These are phyloP conservation scores for Protea cynaroides DNA, from an alignment of 164 flowering plant genomes.

Conservation along the genomic window DNA sequence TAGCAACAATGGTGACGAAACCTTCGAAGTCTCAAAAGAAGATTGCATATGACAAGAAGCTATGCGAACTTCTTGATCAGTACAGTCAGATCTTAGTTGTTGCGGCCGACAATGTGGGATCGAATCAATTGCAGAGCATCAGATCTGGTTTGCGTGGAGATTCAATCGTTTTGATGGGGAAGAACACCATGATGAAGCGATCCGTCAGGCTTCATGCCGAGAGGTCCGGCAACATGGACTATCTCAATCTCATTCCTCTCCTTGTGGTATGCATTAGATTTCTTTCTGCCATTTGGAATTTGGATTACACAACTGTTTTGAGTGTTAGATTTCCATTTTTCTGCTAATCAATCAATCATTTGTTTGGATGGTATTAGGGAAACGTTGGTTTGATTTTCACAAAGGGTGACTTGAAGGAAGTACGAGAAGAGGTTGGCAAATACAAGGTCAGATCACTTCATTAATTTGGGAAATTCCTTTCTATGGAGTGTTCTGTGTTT, in stretches of 20 bases:
- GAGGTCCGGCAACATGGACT: conserved; percentile 35
- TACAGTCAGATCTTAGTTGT: conserved; percentile 56
- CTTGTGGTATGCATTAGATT: conserved; percentile 24
- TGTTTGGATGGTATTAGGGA: conserved; percentile 16
- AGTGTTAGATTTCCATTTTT: too few species aligned
- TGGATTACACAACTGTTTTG: background rate
- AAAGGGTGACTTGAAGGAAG: conserved; percentile 39
- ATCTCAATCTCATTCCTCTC: conserved; percentile 30
- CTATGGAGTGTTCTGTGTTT: too few species aligned
- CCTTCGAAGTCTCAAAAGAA: conserved; percentile 68
- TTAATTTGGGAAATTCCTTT: too few species aligned
- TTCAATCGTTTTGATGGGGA: conserved; percentile 68
- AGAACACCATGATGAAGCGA: conserved; percentile 58
- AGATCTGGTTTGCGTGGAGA: conserved; percentile 45
- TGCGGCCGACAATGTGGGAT: conserved; percentile 78
- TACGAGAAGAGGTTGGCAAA: conserved; percentile 34
- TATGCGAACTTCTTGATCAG: conserved; percentile 62
- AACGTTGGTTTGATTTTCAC: conserved; percentile 41
- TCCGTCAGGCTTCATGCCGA: conserved; percentile 35
- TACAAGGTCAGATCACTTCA: conserved; percentile 33
- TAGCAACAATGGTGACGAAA: conserved; percentile 40
- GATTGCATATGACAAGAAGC: conserved; percentile 59
- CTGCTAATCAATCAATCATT: too few species aligned
- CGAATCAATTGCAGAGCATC: conserved; percentile 76
- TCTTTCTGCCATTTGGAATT: background rate